These are phyloP conservation scores for Stentor roeselii DNA, from an alignment of 73 alveolate species.

Conservation along the genomic window DNA sequence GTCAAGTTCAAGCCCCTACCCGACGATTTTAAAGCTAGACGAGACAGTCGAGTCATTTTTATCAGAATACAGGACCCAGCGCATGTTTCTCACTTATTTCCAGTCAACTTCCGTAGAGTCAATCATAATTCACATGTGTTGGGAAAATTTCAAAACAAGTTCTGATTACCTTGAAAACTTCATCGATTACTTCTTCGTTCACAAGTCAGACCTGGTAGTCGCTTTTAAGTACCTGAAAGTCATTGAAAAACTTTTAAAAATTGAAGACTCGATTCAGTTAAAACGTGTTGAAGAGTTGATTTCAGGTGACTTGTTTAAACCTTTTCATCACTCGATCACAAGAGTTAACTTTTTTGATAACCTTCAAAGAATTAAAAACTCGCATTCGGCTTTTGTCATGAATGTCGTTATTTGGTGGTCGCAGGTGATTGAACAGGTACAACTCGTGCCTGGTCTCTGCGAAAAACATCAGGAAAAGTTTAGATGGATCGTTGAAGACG, in stretches of 20 bases:
- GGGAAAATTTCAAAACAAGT: constrained; percentile 4
- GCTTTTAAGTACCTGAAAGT: not conserved
- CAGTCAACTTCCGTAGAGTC: not conserved
- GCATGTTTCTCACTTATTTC: not conserved
- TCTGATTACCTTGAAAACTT: not conserved
- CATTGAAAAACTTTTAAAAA: not conserved
- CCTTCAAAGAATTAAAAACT: not conserved
- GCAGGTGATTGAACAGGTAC: not conserved
- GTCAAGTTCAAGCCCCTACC: not conserved
- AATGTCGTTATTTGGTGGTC: constrained; percentile 10
- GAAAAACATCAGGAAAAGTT: not conserved
- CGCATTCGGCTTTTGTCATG: not conserved
- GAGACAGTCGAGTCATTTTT: not conserved
- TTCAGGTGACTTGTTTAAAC: not conserved
- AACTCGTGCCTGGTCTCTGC: too few relatives aligned
- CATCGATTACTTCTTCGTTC: not conserved
- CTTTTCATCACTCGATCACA: not conserved
- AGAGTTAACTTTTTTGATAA: not conserved
- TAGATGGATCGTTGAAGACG: constrained; percentile 6
- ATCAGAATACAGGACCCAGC: not conserved
- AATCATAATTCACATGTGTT: not conserved
- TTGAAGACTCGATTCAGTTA: not conserved
- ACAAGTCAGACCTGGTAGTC: not conserved
- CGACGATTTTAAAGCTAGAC: not conserved
- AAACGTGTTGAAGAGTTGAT: not conserved